Percentiles rank a stretch among this genome's conserved stretches.
Conservation (phyloP, 345 rosid genomes). For the Iberis pinnata region DNA sequence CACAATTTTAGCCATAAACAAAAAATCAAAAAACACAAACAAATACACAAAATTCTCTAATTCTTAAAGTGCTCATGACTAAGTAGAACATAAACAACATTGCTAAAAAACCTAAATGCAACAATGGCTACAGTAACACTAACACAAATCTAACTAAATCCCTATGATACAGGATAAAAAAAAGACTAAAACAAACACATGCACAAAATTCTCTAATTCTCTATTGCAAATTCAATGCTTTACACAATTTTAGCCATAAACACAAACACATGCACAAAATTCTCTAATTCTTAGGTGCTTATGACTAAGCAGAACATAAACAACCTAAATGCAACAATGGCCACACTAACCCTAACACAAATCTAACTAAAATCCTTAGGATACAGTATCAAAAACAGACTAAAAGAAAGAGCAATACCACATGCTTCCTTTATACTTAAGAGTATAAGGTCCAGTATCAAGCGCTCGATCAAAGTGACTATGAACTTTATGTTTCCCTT, state of each 20-base stretch:
- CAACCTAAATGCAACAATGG: not conserved
- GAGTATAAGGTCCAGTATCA: slow-evolving; percentile 80
- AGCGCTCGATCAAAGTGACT: slow-evolving; percentile 93
- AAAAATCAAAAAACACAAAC: not conserved
- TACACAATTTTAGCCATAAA: not conserved
- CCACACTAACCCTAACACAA: not conserved
- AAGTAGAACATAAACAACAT: slow-evolving; percentile 1
- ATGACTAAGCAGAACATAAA: not conserved
- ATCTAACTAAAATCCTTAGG: not conserved
- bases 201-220: not conserved
- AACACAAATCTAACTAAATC: no score
- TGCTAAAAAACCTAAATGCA: no score
- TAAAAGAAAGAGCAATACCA: slow-evolving; percentile 50
- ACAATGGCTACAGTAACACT: no score
- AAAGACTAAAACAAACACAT: not conserved
- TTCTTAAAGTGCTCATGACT: no score
- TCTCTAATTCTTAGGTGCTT: no score
- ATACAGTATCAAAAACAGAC: not conserved
- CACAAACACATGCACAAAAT: not conserved
- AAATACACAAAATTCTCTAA: not conserved
- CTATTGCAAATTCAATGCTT: not conserved
- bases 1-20: not conserved
- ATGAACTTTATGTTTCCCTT: slow-evolving; percentile 79
- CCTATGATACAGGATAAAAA: no score
- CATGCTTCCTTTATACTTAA: slow-evolving; percentile 90